Evolutionary conservation across 2,329 filamentous ascomycete species (phyloP), one percentile per base, ranked within the genome.

Genomic region (Ophiostoma perfectum): DNA sequence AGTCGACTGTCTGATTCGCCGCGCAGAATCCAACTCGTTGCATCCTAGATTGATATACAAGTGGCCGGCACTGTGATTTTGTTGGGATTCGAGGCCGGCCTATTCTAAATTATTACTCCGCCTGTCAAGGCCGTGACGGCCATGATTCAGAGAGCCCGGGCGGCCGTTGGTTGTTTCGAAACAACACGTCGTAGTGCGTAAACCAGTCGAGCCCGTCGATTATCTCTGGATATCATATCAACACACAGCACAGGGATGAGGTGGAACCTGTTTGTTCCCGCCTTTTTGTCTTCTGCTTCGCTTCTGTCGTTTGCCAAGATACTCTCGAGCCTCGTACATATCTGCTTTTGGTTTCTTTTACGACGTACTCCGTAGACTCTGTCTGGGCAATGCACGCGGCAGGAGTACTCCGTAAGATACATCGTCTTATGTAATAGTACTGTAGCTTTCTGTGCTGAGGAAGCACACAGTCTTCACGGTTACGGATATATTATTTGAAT

Each of bases 21-120:
- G 60, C 60, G 39, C 60, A 42, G 14, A 63, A 63, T 44, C 38
- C 41, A 64, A 45, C 39, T 63, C n/a, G 39, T 63, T 42, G 39
- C 16, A 63, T 63, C 38, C 38, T 63, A 42, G 55, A 60, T 38
- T 39, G 49, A 11, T 39, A 60, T 5, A 16, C 27, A 27, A 27
- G 27, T 27, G 27, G 27, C 27, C 27, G 1, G 27, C 27, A 27
- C 27, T 27, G 27, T 27, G 27, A 27, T 27, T 27, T 27, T 27
- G 27, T 27, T 27, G 27, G 27, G 27, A 27, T 27, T 27, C 27
- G 27, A 27, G 27, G 27, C 2, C 27, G 27, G 27, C 27, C 27
- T 27, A 27, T 27, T 27, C 27, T 27, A 27, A 27, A 27, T 27
- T 27, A 1, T 2, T 27, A 49, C 47, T 49, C 49, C 27, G 12